Percentiles rank a stretch among this genome's conserved stretches.
Evolutionary conservation across 1,139 yeast species (phyloP).

Genomic region (Blastobotrys indianensis): DNA sequence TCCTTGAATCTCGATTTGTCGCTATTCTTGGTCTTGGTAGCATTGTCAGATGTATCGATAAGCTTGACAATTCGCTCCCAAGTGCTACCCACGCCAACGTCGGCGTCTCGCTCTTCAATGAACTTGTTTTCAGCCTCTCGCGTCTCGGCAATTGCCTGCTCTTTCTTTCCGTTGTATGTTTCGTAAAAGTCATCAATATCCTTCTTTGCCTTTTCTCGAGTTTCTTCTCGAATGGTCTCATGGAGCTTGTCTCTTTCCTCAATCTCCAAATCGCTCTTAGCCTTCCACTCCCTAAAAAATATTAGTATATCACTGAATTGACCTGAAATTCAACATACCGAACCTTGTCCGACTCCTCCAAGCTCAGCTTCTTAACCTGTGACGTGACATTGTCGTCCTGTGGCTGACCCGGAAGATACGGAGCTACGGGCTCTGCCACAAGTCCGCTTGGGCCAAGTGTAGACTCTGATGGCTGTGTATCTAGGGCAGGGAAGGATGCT

Average conservation of each 20-base stretch:
- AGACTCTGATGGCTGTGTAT: conserved; percentile 5
- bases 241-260: conserved; percentile 74
- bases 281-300: conserved; percentile 62
- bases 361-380: conserved; percentile 24
- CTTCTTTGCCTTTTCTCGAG: conserved; percentile 72
- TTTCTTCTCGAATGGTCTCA: conserved; percentile 57
- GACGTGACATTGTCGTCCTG: conserved; percentile 13
- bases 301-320: not conserved
- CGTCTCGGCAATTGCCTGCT: conserved; percentile 59
- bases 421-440: conserved; percentile 28
- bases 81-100: conserved; percentile 65
- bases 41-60: conserved; percentile 41
- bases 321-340: conserved; percentile 11
- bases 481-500: conserved; percentile 30
- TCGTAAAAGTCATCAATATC: conserved; percentile 93
- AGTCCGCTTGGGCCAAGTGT: conserved; percentile 23
- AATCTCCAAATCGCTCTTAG: conserved; percentile 76
- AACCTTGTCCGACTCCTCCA: conserved; percentile 34
- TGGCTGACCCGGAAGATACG: conserved; percentile 28
- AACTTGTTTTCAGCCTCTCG: conserved; percentile 63
- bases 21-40: conserved; percentile 43
- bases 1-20: conserved; percentile 72
- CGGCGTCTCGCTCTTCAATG: conserved; percentile 70
- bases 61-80: conserved; percentile 78
- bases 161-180: conserved; percentile 82